These are phyloP conservation scores for Epichloe aotearoae DNA, from an alignment of 2,329 filamentous ascomycete genomes.

Conservation along the genomic window DNA sequence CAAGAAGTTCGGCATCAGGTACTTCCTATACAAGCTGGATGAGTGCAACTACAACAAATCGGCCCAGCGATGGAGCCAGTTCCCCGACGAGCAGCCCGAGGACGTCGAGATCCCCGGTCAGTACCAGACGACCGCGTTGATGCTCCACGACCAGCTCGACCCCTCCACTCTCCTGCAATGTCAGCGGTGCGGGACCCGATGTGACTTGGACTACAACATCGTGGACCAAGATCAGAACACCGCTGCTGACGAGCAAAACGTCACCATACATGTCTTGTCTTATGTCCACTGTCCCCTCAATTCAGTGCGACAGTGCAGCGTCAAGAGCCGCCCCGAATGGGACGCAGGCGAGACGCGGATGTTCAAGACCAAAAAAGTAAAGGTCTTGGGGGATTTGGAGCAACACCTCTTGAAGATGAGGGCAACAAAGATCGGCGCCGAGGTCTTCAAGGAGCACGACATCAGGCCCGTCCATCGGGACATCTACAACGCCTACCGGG, in stretches of 20 bases:
- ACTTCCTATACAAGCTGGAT: background rate
- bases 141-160: background rate
- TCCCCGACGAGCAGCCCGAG: background rate
- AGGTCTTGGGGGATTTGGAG: background rate
- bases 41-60: background rate
- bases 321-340: background rate
- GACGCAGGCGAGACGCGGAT: background rate
- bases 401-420: background rate
- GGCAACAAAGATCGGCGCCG: background rate
- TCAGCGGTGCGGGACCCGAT: background rate
- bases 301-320: background rate
- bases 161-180: background rate
- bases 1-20: background rate
- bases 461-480: background rate
- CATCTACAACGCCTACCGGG: conserved; percentile 1
- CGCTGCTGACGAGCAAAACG: background rate
- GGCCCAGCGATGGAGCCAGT: conserved; percentile 1
- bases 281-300: background rate
- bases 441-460: background rate
- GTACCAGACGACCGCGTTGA: background rate
- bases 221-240: background rate
- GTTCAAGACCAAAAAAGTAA: background rate
- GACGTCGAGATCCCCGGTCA: background rate
- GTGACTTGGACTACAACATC: conserved; percentile 5
- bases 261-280: background rate